phyloP scores from a whole-genome alignment of 495 filamentous ascomycete species.

The Podospora conica region DNA sequence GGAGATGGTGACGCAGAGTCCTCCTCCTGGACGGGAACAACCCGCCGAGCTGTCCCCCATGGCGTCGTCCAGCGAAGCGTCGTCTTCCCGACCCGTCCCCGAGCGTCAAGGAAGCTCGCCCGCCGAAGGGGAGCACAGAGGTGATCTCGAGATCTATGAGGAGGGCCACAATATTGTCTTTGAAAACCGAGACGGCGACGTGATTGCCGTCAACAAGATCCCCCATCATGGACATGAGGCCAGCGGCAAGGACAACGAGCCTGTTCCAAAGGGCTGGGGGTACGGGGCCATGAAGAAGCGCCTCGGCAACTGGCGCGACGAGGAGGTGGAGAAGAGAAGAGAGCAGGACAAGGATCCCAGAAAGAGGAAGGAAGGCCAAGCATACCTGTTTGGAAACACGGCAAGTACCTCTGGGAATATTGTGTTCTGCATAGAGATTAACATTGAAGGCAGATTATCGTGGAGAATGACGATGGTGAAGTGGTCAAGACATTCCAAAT shows the following conservation, averaged over 20 bases:
- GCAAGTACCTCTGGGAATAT: conserved; percentile 28
- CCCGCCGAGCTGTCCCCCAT: conserved; percentile 16
- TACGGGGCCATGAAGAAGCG: conserved; percentile 41
- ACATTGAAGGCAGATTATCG: conserved; percentile 61
- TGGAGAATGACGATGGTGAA: conserved; percentile 96
- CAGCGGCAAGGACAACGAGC: conserved; percentile 30
- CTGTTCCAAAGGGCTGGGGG: conserved; percentile 36
- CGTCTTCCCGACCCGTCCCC: conserved; percentile 22
- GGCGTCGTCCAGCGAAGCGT: neutral
- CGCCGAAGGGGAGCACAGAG: conserved; percentile 29
- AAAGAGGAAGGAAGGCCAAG: conserved; percentile 62
- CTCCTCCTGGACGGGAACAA: conserved; percentile 9
- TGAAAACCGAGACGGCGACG: conserved; percentile 85
- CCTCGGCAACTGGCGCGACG: conserved; percentile 48
- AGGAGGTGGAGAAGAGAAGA: conserved; percentile 55
- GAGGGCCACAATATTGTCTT: conserved; percentile 79
- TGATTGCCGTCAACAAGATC: conserved; percentile 46
- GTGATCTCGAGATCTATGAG: conserved; percentile 59
- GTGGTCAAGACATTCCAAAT: conserved; percentile 96
- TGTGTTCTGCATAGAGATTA: conserved; percentile 4
- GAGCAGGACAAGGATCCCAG: conserved; percentile 45
- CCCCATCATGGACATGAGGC: conserved; percentile 26
- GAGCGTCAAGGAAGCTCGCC: conserved; percentile 1
- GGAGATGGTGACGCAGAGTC: conserved; percentile 7
- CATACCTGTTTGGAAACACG: conserved; percentile 92